Evolutionary conservation across 176 grass and related monocot species (phyloP).

Genomic region (Musa schizocarpa): DNA sequence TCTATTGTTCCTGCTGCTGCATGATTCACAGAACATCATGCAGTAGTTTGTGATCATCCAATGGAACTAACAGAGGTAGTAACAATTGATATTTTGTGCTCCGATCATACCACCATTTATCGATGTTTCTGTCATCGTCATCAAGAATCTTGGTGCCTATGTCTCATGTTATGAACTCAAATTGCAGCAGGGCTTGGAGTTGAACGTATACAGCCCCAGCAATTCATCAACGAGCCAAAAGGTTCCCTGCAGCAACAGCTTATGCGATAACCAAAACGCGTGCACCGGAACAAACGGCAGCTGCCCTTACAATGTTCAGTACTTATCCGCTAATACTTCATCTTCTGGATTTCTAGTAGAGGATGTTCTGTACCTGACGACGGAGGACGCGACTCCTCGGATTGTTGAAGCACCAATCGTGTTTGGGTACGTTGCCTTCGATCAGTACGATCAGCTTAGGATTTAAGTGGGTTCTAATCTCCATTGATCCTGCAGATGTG

Average conservation of each 20-base stretch:
- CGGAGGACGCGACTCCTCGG: conserved; percentile 29
- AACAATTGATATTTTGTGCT: no score
- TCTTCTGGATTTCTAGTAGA: conserved; percentile 61
- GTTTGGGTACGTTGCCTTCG: conserved; percentile 49
- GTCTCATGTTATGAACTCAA: conserved; percentile 2
- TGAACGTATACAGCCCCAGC: conserved; percentile 47
- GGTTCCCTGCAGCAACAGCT: conserved; percentile 56
- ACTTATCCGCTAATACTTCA: conserved; percentile 72
- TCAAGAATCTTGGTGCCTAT: not conserved
- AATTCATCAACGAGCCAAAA: conserved; percentile 56
- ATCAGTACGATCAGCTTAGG: not conserved
- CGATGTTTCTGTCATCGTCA: not conserved
- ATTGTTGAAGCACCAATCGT: conserved; percentile 48
- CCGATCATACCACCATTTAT: no score
- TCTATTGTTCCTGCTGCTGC: no score
- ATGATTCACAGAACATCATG: no score
- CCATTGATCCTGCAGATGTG: conserved; percentile 59
- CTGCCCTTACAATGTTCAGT: conserved; percentile 60
- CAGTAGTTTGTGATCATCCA: no score
- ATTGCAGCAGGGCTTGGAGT: conserved; percentile 36
- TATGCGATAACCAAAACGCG: conserved; percentile 32
- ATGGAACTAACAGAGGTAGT: no score
- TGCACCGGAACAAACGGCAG: conserved; percentile 37
- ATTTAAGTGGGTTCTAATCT: not conserved
- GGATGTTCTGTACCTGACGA: conserved; percentile 68